phyloP scores from a whole-genome alignment of 1,284 basidiomycete genomes.

The Trametes sp. region DNA sequence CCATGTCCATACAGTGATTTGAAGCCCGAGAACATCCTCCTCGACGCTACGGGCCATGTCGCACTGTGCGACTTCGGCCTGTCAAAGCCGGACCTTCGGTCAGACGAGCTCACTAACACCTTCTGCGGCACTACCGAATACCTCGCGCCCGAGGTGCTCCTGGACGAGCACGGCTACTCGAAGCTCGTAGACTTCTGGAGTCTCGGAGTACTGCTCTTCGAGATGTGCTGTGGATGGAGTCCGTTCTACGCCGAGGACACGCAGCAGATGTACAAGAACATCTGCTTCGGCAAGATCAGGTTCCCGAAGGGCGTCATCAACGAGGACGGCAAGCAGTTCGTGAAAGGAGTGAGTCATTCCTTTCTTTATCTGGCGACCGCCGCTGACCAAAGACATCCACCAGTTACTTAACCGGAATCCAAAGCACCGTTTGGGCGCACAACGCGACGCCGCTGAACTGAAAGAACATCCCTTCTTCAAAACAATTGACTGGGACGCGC shows the following conservation, averaged over 20 bases:
- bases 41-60: conserved; percentile 97
- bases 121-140: conserved; percentile 99
- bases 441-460: conserved; percentile 91
- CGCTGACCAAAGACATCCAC: background rate
- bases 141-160: conserved; percentile 97
- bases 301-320: conserved; percentile 98
- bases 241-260: conserved; percentile 99
- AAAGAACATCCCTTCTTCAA: conserved; percentile 98
- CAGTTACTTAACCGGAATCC: conserved; percentile 98
- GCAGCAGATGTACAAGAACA: conserved; percentile 99
- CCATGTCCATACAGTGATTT: conserved; percentile 67
- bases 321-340: conserved; percentile 99
- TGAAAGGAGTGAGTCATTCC: conserved; percentile 85
- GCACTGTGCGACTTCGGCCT: conserved; percentile 97
- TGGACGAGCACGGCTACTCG: conserved; percentile 98
- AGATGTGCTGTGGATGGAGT: conserved; percentile 99
- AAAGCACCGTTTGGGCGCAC: conserved; percentile 93
- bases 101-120: conserved; percentile 96
- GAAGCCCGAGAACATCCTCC: conserved; percentile 96
- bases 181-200: conserved; percentile 99
- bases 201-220: conserved; percentile 89
- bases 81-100: conserved; percentile 93
- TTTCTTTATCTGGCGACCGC: background rate
- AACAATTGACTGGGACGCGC: conserved; percentile 88
- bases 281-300: conserved; percentile 98